These are phyloP conservation scores for Ichthyophthirius multifiliis DNA, from an alignment of 169 alveolate species.

Conservation along the genomic window DNA sequence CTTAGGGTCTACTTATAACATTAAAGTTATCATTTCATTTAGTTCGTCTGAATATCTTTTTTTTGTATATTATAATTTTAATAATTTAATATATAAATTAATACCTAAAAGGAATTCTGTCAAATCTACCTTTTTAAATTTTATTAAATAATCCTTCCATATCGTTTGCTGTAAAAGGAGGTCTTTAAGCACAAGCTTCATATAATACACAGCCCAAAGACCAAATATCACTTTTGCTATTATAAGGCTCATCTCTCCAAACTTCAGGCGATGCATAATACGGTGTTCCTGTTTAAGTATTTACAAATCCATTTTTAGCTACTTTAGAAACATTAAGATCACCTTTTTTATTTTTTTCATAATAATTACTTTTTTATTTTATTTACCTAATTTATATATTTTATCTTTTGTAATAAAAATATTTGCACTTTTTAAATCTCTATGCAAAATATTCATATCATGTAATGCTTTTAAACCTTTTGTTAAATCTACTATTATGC, in stretches of 20 bases:
- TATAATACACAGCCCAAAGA: constrained; percentile 61
- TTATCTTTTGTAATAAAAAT: constrained; percentile 63
- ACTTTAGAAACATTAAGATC: constrained; percentile 74
- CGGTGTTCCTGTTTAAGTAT: constrained; percentile 78
- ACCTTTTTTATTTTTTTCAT: constrained; percentile 50
- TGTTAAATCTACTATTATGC: constrained; percentile 53
- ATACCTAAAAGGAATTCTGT: constrained; percentile 45
- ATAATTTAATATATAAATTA: constrained; percentile 35
- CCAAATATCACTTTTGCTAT: constrained; percentile 65
- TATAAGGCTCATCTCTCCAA: constrained; percentile 75
- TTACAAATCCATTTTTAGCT: constrained; percentile 55
- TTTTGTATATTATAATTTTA: not conserved
- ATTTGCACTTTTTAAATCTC: constrained; percentile 81
- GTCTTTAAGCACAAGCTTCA: constrained; percentile 53
- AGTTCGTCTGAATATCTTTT: constrained; percentile 54
- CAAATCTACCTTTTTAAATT: constrained; percentile 48
- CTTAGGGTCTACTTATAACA: constrained; percentile 57
- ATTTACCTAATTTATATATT: not conserved
- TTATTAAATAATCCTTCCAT: constrained; percentile 55
- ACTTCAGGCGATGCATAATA: constrained; percentile 80
- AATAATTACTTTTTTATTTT: not conserved
- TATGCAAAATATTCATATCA: constrained; percentile 72
- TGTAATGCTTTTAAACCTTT: constrained; percentile 76
- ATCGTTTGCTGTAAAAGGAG: constrained; percentile 61
- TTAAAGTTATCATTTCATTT: constrained; percentile 46